A percentile compares a stretch with the other conserved stretches of the same genome.
Conservation (phyloP, 352 stramenopile species). For the Plasmopara muralis region DNA sequence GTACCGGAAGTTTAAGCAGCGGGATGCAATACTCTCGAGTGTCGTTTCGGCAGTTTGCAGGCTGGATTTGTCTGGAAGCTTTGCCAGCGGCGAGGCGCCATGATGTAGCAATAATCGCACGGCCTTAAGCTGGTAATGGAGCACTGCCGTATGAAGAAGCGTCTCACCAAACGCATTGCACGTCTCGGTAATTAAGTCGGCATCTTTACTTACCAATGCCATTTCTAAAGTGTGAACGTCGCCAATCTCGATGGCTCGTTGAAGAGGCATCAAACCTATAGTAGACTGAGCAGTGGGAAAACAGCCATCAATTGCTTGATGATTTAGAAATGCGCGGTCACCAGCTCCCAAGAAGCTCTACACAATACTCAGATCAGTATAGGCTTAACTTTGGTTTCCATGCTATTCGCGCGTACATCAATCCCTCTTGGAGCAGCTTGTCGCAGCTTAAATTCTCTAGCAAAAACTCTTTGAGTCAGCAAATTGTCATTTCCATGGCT, state of each 20-base stretch:
- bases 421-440: slow-evolving; percentile 3
- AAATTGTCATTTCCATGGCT: slow-evolving; percentile 32
- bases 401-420: slow-evolving; percentile 9
- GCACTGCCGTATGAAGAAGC: slow-evolving; percentile 56
- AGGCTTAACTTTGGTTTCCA: neutral
- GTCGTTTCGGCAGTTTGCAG: slow-evolving; percentile 16
- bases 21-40: slow-evolving; percentile 41
- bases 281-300: slow-evolving; percentile 30
- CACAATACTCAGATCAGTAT: neutral
- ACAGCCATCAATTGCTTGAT: slow-evolving; percentile 16
- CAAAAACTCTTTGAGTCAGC: slow-evolving; percentile 34
- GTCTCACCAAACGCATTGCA: slow-evolving; percentile 57
- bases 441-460: neutral
- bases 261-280: slow-evolving; percentile 29
- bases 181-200: slow-evolving; percentile 2
- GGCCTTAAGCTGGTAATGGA: slow-evolving; percentile 43
- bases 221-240: slow-evolving; percentile 27
- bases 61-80: slow-evolving; percentile 24
- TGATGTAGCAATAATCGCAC: slow-evolving; percentile 47
- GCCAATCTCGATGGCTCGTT: slow-evolving; percentile 54
- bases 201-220: slow-evolving; percentile 8
- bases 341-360: slow-evolving; percentile 42
- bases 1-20: slow-evolving; percentile 50
- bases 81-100: slow-evolving; percentile 33
- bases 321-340: slow-evolving; percentile 44